These are phyloP conservation scores for Colletotrichum theobromicola DNA, from an alignment of 2,329 filamentous ascomycete species.

Conservation along the genomic window DNA sequence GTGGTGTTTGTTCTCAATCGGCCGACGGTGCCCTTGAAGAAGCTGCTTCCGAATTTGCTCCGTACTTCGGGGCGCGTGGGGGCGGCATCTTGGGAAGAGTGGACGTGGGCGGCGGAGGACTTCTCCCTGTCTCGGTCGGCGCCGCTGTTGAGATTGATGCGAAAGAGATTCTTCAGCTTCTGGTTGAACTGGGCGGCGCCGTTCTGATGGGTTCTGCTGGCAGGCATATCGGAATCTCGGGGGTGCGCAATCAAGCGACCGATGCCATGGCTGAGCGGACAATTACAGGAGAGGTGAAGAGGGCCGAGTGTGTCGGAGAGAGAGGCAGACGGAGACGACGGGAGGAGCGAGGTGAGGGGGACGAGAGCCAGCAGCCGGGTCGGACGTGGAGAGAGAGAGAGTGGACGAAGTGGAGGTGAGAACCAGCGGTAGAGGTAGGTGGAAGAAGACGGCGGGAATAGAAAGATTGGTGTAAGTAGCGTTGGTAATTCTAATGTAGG, in stretches of 20 bases:
- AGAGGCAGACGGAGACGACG: not conserved
- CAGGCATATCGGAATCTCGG: slow-evolving; percentile 47
- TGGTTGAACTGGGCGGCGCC: slow-evolving; percentile 68
- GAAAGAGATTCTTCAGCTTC: slow-evolving; percentile 74
- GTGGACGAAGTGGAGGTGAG: slow-evolving; percentile 4
- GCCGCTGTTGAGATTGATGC: slow-evolving; percentile 60
- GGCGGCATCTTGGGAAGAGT: slow-evolving; percentile 47
- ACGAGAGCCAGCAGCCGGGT: not conserved
- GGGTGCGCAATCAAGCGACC: slow-evolving; percentile 29
- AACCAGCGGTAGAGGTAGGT: not conserved
- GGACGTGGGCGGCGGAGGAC: slow-evolving; percentile 39
- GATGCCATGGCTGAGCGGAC: slow-evolving; percentile 40
- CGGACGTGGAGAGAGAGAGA: slow-evolving; percentile 1
- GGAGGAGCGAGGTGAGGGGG: slow-evolving; percentile 24
- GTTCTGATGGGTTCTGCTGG: slow-evolving; percentile 55
- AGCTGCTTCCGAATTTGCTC: slow-evolving; percentile 80
- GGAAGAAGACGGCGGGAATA: not conserved
- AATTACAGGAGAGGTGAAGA: slow-evolving; percentile 15
- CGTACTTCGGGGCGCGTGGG: slow-evolving; percentile 43
- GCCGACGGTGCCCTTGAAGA: slow-evolving; percentile 84
- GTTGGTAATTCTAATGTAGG: not conserved
- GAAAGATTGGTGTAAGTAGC: not conserved
- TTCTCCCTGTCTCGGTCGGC: slow-evolving; percentile 35
- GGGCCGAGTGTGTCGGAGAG: slow-evolving; percentile 13
- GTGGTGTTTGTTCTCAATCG: slow-evolving; percentile 90